A percentile compares a stretch with the other conserved stretches of the same genome.
phyloP scores from a whole-genome alignment of 805 yeast species.

The Brettanomyces bruxellensis region DNA sequence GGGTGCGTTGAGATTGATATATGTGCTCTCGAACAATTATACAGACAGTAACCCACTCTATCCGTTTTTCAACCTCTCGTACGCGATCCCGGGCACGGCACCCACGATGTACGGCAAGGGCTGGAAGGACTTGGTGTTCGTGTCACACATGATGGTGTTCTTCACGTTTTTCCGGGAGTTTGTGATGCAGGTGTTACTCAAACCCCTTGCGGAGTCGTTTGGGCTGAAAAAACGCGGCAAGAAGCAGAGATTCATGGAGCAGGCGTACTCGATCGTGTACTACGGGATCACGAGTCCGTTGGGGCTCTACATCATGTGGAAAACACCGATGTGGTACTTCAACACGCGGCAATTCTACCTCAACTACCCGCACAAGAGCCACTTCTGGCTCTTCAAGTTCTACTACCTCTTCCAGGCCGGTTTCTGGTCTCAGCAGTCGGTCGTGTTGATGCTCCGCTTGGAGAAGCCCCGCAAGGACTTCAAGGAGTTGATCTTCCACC shows the following conservation, averaged over 20 bases:
- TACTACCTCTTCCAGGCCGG: conserved; percentile 91
- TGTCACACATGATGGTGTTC: conserved; percentile 69
- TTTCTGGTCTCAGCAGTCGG: conserved; percentile 95
- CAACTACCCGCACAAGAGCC: conserved; percentile 75
- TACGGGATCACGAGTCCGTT: conserved; percentile 75
- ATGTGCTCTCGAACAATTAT: conserved; percentile 46
- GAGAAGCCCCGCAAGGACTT: conserved; percentile 96
- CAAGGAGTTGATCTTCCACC: conserved; percentile 86
- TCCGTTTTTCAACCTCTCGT: conserved; percentile 56
- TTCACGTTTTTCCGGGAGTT: conserved; percentile 91
- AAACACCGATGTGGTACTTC: conserved; percentile 83
- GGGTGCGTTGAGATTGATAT: conserved; percentile 31
- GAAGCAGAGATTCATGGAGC: conserved; percentile 83
- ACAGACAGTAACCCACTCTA: conserved; percentile 53
- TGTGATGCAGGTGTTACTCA: conserved; percentile 69
- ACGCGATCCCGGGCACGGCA: conserved; percentile 50
- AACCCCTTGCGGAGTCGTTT: conserved; percentile 53
- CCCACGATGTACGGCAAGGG: conserved; percentile 76
- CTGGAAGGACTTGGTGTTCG: conserved; percentile 68
- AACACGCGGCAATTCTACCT: conserved; percentile 74
- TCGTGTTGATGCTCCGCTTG: conserved; percentile 69
- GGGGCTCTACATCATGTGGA: conserved; percentile 83
- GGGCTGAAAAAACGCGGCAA: conserved; percentile 51
- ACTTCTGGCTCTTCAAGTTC: conserved; percentile 60
- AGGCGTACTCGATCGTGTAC: conserved; percentile 75